Base-by-base conservation (phyloP, 805 yeast genomes). In the Candida caryicola region DNA sequence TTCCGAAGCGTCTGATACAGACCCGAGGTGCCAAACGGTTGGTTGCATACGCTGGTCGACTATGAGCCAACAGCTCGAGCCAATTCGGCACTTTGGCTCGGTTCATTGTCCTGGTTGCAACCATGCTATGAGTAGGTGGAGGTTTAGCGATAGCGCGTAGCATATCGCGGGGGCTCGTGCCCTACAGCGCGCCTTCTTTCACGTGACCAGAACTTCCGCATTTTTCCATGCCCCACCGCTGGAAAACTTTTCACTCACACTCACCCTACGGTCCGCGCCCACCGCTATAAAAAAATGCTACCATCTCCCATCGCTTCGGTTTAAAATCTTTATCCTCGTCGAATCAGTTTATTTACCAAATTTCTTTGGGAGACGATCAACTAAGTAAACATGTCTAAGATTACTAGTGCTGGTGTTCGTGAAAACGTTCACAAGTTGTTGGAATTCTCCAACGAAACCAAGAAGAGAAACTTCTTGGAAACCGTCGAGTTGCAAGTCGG, bases 391-490 rank as follows among this genome's bases (percentile, higher is more conserved):
- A 84, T 85, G 91, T 85, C 95, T 59, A 93, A 93, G 79, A 79
- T 93, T 72, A 79, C 91, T 61, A 78, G 85, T 62, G 68, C 95
- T 67, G 90, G 85, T 75, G 95, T 93, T 63, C 95, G 99, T 79
- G 96, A 85, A 67, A 80, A 89, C 81, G 97, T 93, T 71, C 80
- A 85, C 71, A 83, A 87, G 76, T 79, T 93, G 66, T 77, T 93
- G 73, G 84, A 82, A 69, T 81, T 71, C 82, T 88, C 98, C 63
- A 80, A 69, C 71, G 93, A 85, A 75, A 84, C 91, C 78, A 93
- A 93, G 87, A 91, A 93, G 96, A 90, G 99, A 85, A 93, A 93
- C 95, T 93, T 93, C 81, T 85, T 91, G 77, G 99, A 93, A 85
- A 91, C 99, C 74, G 90, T 93, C 66, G 99, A 93, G 81, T 82